A percentile compares a stretch with the other conserved stretches of the same genome.
These are phyloP conservation scores for Talaromyces islandicus DNA, from an alignment of 2,329 filamentous ascomycete genomes.

Conservation along the genomic window DNA sequence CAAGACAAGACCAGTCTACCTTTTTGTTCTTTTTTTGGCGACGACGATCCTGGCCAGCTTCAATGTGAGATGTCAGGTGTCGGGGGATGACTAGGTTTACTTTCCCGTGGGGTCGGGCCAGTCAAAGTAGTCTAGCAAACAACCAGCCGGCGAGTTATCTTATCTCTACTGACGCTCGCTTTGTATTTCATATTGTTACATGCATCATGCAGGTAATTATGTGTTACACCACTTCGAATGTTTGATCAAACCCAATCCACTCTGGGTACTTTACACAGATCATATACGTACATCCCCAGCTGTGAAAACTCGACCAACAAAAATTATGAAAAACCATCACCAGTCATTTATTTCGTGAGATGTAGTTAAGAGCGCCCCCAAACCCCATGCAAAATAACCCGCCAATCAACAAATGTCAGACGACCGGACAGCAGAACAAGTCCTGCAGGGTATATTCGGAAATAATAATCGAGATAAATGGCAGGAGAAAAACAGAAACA, in stretches of 20 bases:
- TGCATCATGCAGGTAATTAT: too few species aligned
- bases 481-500: background rate
- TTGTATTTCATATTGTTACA: too few species aligned
- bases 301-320: background rate
- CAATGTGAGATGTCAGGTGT: background rate
- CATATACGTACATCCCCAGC: background rate
- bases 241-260: background rate
- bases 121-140: background rate
- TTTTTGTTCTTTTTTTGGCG: too few species aligned
- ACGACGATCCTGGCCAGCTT: background rate
- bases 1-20: background rate
- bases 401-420: background rate
- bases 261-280: background rate
- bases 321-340: background rate
- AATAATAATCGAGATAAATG: background rate
- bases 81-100: background rate
- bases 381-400: background rate
- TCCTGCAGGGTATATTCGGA: background rate
- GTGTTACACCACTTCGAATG: background rate
- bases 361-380: background rate
- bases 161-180: too few species aligned
- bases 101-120: background rate
- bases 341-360: background rate
- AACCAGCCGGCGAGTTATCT: background rate
- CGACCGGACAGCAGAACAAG: background rate